Conservation (phyloP, 257 asterid species). For the Galeopsis tetrahit region DNA sequence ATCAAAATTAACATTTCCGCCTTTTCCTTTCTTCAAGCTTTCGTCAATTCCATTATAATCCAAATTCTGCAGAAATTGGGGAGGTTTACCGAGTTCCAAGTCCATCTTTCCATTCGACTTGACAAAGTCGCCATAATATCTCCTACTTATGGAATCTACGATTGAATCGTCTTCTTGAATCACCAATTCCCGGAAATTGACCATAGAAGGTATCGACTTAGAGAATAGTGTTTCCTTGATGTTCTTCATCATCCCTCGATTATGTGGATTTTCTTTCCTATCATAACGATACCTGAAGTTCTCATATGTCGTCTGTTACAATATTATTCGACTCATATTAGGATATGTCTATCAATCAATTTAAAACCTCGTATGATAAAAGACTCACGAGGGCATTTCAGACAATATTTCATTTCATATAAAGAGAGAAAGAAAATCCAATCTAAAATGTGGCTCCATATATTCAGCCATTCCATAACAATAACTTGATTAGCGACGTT, state of each 20-base stretch:
- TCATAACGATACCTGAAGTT: conserved; percentile 88
- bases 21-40: conserved; percentile 49
- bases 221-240: conserved; percentile 67
- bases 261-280: conserved; percentile 77
- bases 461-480: conserved; percentile 1
- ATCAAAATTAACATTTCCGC: conserved; percentile 37
- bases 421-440: too few relatives aligned
- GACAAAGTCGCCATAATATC: conserved; percentile 48
- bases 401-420: not conserved
- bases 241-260: conserved; percentile 58
- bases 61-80: conserved; percentile 50
- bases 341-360: not conserved
- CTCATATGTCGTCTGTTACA: conserved; percentile 83
- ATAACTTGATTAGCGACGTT: not conserved
- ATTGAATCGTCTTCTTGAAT: conserved; percentile 55
- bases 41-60: conserved; percentile 65
- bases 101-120: conserved; percentile 58
- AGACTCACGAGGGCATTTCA: not conserved
- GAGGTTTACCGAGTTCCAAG: conserved; percentile 55
- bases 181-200: conserved; percentile 81
- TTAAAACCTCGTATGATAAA: not conserved
- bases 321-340: conserved; percentile 6
- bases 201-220: conserved; percentile 47
- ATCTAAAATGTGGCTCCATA: not conserved
- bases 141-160: conserved; percentile 47